Base-by-base conservation (phyloP, 495 filamentous ascomycete genomes). In the Daldinia concentrica region DNA sequence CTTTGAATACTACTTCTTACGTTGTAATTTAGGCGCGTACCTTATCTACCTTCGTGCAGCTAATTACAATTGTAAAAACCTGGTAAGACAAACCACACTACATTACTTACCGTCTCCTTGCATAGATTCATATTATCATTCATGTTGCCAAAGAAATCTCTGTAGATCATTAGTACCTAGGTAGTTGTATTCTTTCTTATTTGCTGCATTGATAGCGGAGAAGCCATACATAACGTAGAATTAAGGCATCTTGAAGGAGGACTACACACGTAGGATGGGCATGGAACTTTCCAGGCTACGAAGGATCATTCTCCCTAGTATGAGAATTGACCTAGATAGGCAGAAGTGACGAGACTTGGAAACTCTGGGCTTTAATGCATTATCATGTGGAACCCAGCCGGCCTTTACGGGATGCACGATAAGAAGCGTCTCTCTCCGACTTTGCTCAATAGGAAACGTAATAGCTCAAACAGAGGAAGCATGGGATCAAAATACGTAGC, bases 331-430 rank as follows among this genome's bases (percentile, higher is more conserved):
- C 17, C 41, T 22, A 17, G 15, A 45, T 19, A 17, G n/a, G 11
- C 1, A 26, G 24, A 52, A 52, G 48, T 27, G 29, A 26, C 1
- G 19, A 52, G 24, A 52, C 17, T 52, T 22, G 24, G 26, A 7
- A 29, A 52, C 24, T 52, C 27, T 7, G 50, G 24, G 27, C 50
- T 54, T 29, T 15, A 54, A 27, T 54, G 24, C 50, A 30, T 54
- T 29, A 54, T 54, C 50, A 54, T 30, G 50, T 54, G 27, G 50
- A 54, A 54, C 27, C 24, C 50, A 14, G 14, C 50, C 27, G 26
- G 50, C 6, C 24, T 29, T 52, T 54, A 48, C 43, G 14, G 17
- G 50, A 54, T 30, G 50, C 27, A 54, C 27, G 50, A 54, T 54
- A 54, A 54, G 50, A 30, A 30, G 50, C 12, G 24, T 54, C 2